These are phyloP conservation scores for Hygrophorus pudorinus DNA, from an alignment of 768 basidiomycete species.

Conservation along the genomic window DNA sequence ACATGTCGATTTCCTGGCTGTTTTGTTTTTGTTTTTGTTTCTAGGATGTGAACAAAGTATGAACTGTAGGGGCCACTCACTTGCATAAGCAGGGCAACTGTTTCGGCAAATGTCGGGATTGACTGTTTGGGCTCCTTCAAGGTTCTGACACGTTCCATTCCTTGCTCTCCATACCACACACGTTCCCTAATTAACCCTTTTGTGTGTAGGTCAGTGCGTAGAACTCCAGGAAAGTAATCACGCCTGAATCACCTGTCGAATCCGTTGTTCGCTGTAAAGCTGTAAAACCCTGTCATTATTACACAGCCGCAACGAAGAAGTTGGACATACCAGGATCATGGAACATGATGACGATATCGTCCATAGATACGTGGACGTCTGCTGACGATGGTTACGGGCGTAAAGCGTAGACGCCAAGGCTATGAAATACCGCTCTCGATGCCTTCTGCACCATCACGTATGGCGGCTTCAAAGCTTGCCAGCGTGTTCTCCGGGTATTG, in stretches of 20 bases:
- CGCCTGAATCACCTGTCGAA: slow-evolving; percentile 38
- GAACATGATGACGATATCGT: slow-evolving; percentile 88
- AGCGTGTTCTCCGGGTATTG: slow-evolving; percentile 90
- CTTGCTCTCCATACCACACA: slow-evolving; percentile 59
- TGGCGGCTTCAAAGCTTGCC: slow-evolving; percentile 90
- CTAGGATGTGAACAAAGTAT: slow-evolving; percentile 3
- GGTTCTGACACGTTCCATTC: slow-evolving; percentile 74
- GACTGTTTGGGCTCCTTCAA: slow-evolving; percentile 70
- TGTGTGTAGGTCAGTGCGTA: slow-evolving; percentile 1
- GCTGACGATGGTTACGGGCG: slow-evolving; percentile 42
- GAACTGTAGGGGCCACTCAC: slow-evolving; percentile 26
- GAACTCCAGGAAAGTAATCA: too few relatives aligned
- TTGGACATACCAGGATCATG: slow-evolving; percentile 79
- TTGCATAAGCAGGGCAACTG: slow-evolving; percentile 67
- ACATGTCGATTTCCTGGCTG: slow-evolving; percentile 70
- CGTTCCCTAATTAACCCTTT: slow-evolving; percentile 61
- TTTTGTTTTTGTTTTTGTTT: slow-evolving; percentile 1
- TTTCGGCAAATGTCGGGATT: slow-evolving; percentile 87
- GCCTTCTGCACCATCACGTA: slow-evolving; percentile 88
- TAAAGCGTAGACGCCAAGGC: slow-evolving; percentile 21
- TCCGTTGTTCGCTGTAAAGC: slow-evolving; percentile 78
- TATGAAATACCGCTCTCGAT: slow-evolving; percentile 90
- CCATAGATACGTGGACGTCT: slow-evolving; percentile 93
- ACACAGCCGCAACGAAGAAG: neutral
- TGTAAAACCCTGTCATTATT: slow-evolving; percentile 12